These are phyloP conservation scores for Lepidium didymum DNA, from an alignment of 345 rosid genomes.

Conservation along the genomic window DNA sequence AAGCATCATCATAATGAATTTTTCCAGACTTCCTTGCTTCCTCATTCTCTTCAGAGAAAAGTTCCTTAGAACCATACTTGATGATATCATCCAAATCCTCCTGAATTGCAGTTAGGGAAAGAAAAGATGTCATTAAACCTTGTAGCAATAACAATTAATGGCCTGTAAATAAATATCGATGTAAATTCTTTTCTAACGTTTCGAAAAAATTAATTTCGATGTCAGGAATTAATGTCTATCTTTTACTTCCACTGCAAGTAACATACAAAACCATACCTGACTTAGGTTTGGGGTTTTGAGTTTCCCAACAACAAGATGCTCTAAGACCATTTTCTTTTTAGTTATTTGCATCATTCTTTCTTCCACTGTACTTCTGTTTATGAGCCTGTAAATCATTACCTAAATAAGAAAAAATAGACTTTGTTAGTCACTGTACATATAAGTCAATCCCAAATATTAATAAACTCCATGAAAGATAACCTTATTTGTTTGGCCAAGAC, in stretches of 20 bases:
- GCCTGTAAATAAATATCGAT: not conserved
- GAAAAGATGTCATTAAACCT: not conserved
- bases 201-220: not conserved
- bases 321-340: conserved; percentile 88
- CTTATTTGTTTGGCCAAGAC: conserved; percentile 87
- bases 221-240: not conserved
- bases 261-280: conserved; percentile 43
- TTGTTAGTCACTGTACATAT: not conserved
- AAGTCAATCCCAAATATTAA: not conserved
- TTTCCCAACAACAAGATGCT: conserved; percentile 93
- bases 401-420: conserved; percentile 26
- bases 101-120: conserved; percentile 29
- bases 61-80: conserved; percentile 82
- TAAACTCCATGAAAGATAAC: conserved; percentile 25
- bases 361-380: conserved; percentile 71
- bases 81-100: conserved; percentile 85
- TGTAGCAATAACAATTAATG: not conserved
- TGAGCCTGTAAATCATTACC: conserved; percentile 84
- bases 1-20: conserved; percentile 80
- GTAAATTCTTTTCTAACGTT: not conserved
- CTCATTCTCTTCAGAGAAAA: conserved; percentile 76
- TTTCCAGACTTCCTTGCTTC: conserved; percentile 80
- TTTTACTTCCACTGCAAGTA: not conserved
- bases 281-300: conserved; percentile 60
- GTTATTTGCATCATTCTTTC: conserved; percentile 81